Evolutionary conservation across 768 basidiomycete genomes (phyloP).

Genomic region (Lyophyllum shimeji): DNA sequence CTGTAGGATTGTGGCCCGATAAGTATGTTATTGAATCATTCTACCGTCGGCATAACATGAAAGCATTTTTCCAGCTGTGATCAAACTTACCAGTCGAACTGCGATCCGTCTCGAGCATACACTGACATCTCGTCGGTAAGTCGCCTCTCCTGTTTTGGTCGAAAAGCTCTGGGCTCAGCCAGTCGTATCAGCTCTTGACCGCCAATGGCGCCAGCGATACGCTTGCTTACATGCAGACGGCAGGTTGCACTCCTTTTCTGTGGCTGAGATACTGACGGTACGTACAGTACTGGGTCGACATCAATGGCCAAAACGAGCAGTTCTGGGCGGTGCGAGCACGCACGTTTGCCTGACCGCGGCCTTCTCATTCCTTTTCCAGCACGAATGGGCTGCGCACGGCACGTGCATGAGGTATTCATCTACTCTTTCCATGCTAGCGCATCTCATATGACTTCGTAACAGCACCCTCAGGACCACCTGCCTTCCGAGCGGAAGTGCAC

Average conservation of each 20-base stretch:
- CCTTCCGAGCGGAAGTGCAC: slow-evolving; percentile 56
- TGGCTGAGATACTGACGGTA: background rate
- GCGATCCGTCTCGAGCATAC: slow-evolving; percentile 38
- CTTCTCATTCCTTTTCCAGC: slow-evolving; percentile 30
- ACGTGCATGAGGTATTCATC: slow-evolving; percentile 47
- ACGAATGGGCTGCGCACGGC: slow-evolving; percentile 74
- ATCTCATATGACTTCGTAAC: slow-evolving; percentile 17
- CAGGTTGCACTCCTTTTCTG: slow-evolving; percentile 11
- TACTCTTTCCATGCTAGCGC: background rate
- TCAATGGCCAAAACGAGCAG: slow-evolving; percentile 54
- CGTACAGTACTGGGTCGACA: slow-evolving; percentile 59
- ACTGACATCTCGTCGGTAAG: slow-evolving; percentile 30
- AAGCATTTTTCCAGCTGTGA: slow-evolving; percentile 49
- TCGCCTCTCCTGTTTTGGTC: background rate
- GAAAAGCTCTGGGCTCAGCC: slow-evolving; percentile 21
- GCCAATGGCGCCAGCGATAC: slow-evolving; percentile 60
- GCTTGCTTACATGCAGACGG: slow-evolving; percentile 55
- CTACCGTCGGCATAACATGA: background rate
- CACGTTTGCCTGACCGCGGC: background rate
- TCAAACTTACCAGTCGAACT: slow-evolving; percentile 31
- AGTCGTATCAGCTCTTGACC: slow-evolving; percentile 46
- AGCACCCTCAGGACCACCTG: slow-evolving; percentile 63
- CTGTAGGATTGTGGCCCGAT: slow-evolving; percentile 14
- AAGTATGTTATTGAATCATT: slow-evolving; percentile 1
- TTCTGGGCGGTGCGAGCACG: slow-evolving; percentile 62